Conservation (phyloP, 176 grass and related monocot genomes). For the Metroxylon sagu region DNA sequence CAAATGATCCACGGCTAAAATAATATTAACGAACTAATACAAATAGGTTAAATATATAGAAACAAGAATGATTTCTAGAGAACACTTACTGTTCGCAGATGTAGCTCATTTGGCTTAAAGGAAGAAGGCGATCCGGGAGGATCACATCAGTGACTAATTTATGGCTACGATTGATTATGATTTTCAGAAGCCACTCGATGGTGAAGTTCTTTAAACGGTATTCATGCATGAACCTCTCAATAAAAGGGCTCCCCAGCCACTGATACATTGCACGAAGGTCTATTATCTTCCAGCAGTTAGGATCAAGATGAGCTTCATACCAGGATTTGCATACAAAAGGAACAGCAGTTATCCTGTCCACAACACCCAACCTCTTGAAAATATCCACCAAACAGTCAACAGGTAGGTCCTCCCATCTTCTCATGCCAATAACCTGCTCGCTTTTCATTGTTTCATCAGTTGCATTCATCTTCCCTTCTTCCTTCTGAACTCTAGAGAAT, state of each 20-base stretch:
- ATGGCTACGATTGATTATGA: constrained; percentile 20
- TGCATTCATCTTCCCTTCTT: neutral
- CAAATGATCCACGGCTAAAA: no score
- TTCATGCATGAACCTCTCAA: constrained; percentile 15
- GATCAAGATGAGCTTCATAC: constrained; percentile 20
- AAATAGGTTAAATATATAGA: no score
- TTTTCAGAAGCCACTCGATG: constrained; percentile 12
- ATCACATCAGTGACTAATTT: neutral
- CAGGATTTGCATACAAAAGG: constrained; percentile 36
- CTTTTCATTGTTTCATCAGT: neutral
- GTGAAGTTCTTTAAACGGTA: constrained; percentile 15
- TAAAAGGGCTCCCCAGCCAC: constrained; percentile 6
- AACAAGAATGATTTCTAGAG: no score
- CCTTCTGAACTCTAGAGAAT: no score
- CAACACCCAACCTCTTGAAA: constrained; percentile 13
- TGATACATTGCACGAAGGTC: constrained; percentile 13
- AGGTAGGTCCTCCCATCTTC: constrained; percentile 25
- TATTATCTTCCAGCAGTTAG: constrained; percentile 28
- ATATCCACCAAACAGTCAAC: constrained; percentile 20
- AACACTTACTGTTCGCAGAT: constrained; percentile 23
- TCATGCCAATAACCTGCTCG: neutral
- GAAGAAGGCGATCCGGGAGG: neutral
- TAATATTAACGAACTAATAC: no score
- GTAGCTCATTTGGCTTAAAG: neutral
- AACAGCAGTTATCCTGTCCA: constrained; percentile 3